Evolutionary conservation across 2,329 filamentous ascomycete species (phyloP).

Genomic region (Thermomyces lanuginosus): DNA sequence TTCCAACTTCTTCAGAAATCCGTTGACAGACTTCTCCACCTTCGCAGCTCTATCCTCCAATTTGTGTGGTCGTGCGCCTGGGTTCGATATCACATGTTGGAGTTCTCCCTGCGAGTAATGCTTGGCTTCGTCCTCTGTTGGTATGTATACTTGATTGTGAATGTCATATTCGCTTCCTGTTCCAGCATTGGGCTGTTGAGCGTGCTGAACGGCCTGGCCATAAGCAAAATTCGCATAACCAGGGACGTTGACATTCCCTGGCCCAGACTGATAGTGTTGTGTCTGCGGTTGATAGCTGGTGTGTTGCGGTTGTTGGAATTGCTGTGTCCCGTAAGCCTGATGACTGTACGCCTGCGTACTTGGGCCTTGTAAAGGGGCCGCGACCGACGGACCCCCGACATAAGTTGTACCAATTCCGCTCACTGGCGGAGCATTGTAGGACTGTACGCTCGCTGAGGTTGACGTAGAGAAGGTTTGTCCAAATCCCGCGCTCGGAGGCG

Average conservation of each 20-base stretch:
- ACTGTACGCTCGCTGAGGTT: conserved; percentile 20
- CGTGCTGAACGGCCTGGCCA: conserved; percentile 15
- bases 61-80: conserved; percentile 17
- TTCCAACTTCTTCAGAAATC: conserved; percentile 31
- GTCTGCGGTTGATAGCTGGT: conserved; percentile 4
- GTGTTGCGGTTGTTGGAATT: conserved; percentile 1
- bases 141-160: conserved; percentile 31
- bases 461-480: conserved; percentile 17
- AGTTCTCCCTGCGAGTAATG: conserved; percentile 21
- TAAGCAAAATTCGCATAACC: conserved; percentile 30
- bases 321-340: conserved; percentile 11
- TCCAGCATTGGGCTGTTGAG: conserved; percentile 8
- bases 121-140: conserved; percentile 27
- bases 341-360: conserved; percentile 21
- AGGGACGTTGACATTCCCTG: conserved; percentile 12
- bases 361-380: conserved; percentile 18
- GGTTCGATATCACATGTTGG: conserved; percentile 18
- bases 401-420: conserved; percentile 11
- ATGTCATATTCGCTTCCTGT: conserved; percentile 24
- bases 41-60: conserved; percentile 23
- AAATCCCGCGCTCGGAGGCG: conserved; percentile 15
- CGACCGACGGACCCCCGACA: conserved; percentile 11
- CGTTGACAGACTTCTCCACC: conserved; percentile 28
- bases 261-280: conserved; percentile 7
- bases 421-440: conserved; percentile 7